Evolutionary conservation across 371 early-diverging fungal genomes (phyloP).

Genomic region (Haplosporangium sp.): DNA sequence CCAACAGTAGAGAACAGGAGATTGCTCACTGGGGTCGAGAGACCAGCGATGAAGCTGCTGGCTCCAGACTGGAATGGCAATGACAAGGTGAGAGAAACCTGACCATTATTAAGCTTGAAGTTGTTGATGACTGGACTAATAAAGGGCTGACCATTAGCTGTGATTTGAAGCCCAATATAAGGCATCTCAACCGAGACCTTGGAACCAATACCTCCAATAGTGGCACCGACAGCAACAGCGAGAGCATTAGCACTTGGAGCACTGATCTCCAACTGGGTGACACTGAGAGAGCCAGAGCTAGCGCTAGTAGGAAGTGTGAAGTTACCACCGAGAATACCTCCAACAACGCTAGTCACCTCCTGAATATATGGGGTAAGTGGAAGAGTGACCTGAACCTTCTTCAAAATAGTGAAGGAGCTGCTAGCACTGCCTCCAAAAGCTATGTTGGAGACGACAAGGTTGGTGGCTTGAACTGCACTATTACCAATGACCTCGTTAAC

Average conservation of each 20-base stretch:
- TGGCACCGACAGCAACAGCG: conserved; percentile 36
- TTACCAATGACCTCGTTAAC: conserved; percentile 36
- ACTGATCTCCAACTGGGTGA: conserved; percentile 44
- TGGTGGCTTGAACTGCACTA: conserved; percentile 27
- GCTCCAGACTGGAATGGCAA: conserved; percentile 51
- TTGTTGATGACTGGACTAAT: conserved; percentile 48
- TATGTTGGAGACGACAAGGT: conserved; percentile 52
- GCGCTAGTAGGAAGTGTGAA: conserved; percentile 5
- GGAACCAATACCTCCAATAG: conserved; percentile 50
- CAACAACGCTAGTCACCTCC: conserved; percentile 40
- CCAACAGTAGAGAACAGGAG: conserved; percentile 45
- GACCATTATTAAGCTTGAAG: conserved; percentile 52
- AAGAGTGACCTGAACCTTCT: conserved; percentile 45
- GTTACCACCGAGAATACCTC: conserved; percentile 30
- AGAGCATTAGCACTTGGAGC: conserved; percentile 45
- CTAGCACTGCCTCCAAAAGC: conserved; percentile 47
- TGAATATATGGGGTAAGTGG: conserved; percentile 49
- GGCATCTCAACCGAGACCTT: conserved; percentile 56
- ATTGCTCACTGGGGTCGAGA: conserved; percentile 41
- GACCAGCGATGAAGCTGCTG: conserved; percentile 22
- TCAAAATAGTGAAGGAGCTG: conserved; percentile 46
- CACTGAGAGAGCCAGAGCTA: conserved; percentile 26
- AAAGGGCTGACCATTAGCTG: conserved; percentile 29
- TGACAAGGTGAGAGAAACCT: conserved; percentile 28
- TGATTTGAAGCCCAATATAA: conserved; percentile 37